Percentiles rank a stretch among this genome's conserved stretches.
Conservation (phyloP, 1,284 basidiomycete genomes). For the Amylostereum areolatum region DNA sequence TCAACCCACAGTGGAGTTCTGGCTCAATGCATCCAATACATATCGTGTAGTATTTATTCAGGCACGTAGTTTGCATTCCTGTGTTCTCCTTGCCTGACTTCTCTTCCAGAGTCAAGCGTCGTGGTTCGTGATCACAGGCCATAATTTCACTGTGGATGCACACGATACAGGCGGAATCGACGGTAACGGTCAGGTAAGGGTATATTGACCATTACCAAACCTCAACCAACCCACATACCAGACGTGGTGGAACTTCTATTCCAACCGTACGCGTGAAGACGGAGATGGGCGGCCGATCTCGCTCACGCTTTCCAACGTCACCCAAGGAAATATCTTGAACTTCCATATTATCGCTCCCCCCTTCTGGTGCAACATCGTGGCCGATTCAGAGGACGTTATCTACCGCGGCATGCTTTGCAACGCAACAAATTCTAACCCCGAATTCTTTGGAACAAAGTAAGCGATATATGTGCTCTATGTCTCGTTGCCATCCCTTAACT, state of each 20-base stretch:
- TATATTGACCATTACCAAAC: too few relatives aligned
- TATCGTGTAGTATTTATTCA: conserved; percentile 60
- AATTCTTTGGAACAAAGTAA: conserved; percentile 44
- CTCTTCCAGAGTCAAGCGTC: conserved; percentile 50
- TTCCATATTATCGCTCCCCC: conserved; percentile 55
- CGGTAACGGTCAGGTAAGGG: conserved; percentile 51
- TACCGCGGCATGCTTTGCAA: conserved; percentile 61
- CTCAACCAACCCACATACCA: conserved; percentile 12
- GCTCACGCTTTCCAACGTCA: conserved; percentile 47
- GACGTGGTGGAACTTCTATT: conserved; percentile 45
- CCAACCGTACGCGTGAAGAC: conserved; percentile 38
- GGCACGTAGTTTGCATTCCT: conserved; percentile 19
- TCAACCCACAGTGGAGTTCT: conserved; percentile 51
- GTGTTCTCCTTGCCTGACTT: conserved; percentile 2
- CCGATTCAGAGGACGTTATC: conserved; percentile 45
- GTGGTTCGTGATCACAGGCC: conserved; percentile 59
- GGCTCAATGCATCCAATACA: conserved; percentile 51
- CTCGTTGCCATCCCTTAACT: conserved; percentile 4
- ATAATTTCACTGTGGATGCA: conserved; percentile 54
- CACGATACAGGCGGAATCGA: conserved; percentile 56
- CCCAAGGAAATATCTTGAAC: conserved; percentile 39
- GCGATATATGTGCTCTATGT: conserved; percentile 6
- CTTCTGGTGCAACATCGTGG: conserved; percentile 61
- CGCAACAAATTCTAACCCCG: conserved; percentile 52
- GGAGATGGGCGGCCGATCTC: conserved; percentile 61